Evolutionary conservation across 2,329 filamentous ascomycete genomes (phyloP), one percentile per base, ranked within the genome.

Genomic region (Penicillium griseofulvum): DNA sequence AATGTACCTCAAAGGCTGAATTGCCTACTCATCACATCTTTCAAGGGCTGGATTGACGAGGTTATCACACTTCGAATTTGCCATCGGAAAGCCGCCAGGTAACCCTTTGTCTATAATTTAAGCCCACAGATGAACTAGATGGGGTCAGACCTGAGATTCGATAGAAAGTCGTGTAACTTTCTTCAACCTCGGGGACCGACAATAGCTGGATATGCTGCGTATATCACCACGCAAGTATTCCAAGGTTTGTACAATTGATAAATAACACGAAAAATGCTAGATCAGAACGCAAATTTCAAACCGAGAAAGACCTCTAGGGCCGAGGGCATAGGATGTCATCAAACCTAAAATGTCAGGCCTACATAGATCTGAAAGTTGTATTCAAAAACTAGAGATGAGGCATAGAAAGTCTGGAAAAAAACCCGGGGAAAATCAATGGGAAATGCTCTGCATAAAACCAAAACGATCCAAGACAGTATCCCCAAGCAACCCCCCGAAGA

Each of bases 161-260:
- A 47, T 52, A 38, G 44, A 12, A 43, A 16, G 17, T 29, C 9
- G 58, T 62, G 54, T 59, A 36, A 64, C 60, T 61, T 48, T 49
- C 57, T 54, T 41, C 50, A 36, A 52, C 39, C 28, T 42, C 43
- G n/a, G 37, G 33, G 24, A 33, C 48, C 36, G 48, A 16, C 17
- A 54, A 16, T 42, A 16, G 44, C 19, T 39, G 42, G 49, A 50
- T 26, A 50, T 50, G 38, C 29, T 12, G 29, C 29, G 29, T 12
- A 31, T 11, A 11, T 31, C 5, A 14, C 11, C 33, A 46, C 57
- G 43, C 47, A 54, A 46, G 38, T 51, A 45, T 52, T n/a, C n/a
- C n/a, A n/a, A n/a, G n/a, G n/a, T n/a, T 55, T 51, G 36, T 46
- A 52, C 54, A 28, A 48, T 42, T 34, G 16, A 49, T 36, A 10